These are phyloP conservation scores for Monosporozyma aerobia DNA, from an alignment of 805 yeast genomes.

Conservation along the genomic window DNA sequence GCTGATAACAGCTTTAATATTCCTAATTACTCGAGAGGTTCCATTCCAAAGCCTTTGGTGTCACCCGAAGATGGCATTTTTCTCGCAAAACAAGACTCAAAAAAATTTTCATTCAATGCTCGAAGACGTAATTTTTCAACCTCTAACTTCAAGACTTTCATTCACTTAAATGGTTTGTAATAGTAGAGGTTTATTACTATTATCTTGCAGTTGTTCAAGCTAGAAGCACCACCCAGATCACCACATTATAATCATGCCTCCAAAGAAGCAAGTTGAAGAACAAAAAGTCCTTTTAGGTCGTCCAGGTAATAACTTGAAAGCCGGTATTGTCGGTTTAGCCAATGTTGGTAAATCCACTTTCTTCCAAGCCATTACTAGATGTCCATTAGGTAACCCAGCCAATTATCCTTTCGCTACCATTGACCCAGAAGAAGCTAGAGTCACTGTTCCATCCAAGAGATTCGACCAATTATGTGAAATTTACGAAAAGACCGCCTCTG, in stretches of 20 bases:
- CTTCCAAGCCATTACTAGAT: constrained; percentile 71
- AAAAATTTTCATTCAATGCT: neutral
- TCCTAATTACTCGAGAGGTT: neutral
- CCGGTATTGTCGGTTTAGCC: constrained; percentile 76
- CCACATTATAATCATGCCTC: constrained; percentile 24
- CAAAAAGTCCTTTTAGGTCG: constrained; percentile 74
- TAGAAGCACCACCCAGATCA: neutral
- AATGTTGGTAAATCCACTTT: constrained; percentile 75
- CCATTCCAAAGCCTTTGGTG: neutral
- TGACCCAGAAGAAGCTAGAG: constrained; percentile 97
- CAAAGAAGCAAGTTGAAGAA: constrained; percentile 37
- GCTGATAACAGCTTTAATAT: neutral
- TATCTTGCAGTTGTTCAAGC: no score
- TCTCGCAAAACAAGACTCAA: neutral
- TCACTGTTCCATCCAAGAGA: constrained; percentile 84
- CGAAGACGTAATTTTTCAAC: neutral
- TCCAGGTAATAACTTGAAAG: constrained; percentile 50
- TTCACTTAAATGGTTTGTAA: neutral
- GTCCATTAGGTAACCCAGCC: constrained; percentile 62
- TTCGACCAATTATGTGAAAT: constrained; percentile 65
- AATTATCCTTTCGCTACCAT: constrained; percentile 80
- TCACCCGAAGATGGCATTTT: neutral
- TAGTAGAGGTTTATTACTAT: no score
- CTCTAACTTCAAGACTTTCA: neutral
- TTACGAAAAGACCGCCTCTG: constrained; percentile 73